Evolutionary conservation across 148 eudicot species (phyloP), one percentile per base, ranked within the genome.

Genomic region (Rhododendron ferrugineum): DNA sequence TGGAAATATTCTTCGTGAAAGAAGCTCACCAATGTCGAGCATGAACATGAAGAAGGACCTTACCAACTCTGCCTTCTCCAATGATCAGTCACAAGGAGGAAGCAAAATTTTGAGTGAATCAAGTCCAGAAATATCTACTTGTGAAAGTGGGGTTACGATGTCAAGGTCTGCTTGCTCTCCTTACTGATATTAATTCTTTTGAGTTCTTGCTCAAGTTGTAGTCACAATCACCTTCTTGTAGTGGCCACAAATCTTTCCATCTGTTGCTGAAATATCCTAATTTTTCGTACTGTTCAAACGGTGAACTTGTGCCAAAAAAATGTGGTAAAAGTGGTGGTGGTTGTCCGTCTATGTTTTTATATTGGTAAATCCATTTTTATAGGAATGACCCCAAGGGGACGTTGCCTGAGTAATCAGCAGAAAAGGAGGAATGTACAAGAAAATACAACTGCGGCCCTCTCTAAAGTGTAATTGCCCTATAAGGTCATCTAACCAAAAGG

Each of bases 1-100:
- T 88, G 97, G 98, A 88, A 92, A 83, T 87, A 94, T 95, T 88
- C 93, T 94, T 82, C 93, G 82, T 86, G 89, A 90, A 85, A 92
- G 91, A 84, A 81, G 85, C 85, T 86, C 90, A 3, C 88, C 95
- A 82, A 82, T 84, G 62, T 85, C 93, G 62, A 83, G 88, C 34
- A 16, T 91, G 22, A 84, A 86, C 84, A 87, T 82, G 28, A 89
- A 82, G 78, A 89, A 86, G 82, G 89, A 80, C 23, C 86, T 89
- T 82, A 78, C 90, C 46, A 87, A 86, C 49, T 88, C 90, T 58
- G 89, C 49, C 47, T 88, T 90, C 40, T 79, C 89, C 36, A 88
- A 84, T 84, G 89, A 84, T 85, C 88, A 80, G 54, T 90, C 98
- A 84, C 90, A 88, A 79, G 88, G 83, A 84, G 83, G 89, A 87